Percentiles rank a stretch among this genome's conserved stretches.
Evolutionary conservation across 2,329 filamentous ascomycete species (phyloP).

Genomic region (Colletotrichum limetticola): DNA sequence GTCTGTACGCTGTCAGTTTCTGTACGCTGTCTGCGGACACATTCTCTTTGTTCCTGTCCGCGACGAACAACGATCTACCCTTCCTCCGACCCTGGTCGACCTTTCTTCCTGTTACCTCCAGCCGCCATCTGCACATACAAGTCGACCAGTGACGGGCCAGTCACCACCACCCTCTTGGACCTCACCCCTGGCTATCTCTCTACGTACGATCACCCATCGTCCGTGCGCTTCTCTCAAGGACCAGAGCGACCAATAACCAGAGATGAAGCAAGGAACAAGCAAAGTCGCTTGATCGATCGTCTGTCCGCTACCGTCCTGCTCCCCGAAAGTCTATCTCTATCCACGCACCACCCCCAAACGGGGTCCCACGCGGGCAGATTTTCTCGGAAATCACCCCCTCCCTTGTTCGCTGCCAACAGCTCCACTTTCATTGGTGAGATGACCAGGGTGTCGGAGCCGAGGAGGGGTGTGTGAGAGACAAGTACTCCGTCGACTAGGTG

Average conservation of each 20-base stretch:
- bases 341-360: background rate
- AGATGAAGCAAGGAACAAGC: background rate
- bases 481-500: too few species aligned
- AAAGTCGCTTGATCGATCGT: slow-evolving; percentile 3
- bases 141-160: background rate
- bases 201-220: background rate
- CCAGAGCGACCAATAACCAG: background rate
- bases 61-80: background rate
- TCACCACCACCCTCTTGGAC: background rate
- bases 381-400: background rate
- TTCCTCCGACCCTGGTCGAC: background rate
- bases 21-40: background rate
- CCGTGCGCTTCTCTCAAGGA: background rate
- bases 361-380: background rate
- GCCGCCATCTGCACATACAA: background rate
- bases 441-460: background rate
- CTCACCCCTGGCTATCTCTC: background rate
- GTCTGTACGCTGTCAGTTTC: background rate
- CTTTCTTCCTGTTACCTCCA: background rate
- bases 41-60: background rate
- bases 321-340: background rate
- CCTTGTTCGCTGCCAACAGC: background rate
- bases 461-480: too few species aligned
- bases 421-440: background rate
- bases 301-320: background rate